Base-by-base conservation (phyloP, 2,329 filamentous ascomycete species). In the Emericellopsis atlantica region DNA sequence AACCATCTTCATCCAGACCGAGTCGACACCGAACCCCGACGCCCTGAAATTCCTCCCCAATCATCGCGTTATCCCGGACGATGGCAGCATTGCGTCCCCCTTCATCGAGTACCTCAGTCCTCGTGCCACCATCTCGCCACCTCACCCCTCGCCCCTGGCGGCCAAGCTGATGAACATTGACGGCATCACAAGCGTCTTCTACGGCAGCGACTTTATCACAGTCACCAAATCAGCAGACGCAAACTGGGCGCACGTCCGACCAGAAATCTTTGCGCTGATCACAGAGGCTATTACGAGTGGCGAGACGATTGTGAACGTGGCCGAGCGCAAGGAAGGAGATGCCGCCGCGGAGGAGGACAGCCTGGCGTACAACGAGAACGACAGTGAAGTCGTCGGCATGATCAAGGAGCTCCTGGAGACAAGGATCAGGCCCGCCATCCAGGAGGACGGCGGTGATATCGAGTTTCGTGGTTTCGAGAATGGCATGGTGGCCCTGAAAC, bases 341-440 rank as follows among this genome's bases (percentile, higher is more conserved):
- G 64, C 47, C 2, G 48, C 47, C 6, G 45, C 41, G 5, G 63
- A 66, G 46, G 67, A 76, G 45, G 87, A 94, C 52, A 84, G 77
- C 45, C 67, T 95, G 40, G 76, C 76, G 18, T 95, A 90, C 59
- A 80, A 90, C 51, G 88, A 95, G 56, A 81, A 93, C 46, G 92
- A 98, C 58, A 82, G 81, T 49, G 92, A 98, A 63, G 86, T 95
- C 10, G 83, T 98, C 8, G 84, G 87, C 44, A 96, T 96, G 92
- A 96, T 98, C 65, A 95, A 96, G 67, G 92, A 98, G 65, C 68
- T 98, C 26, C 70, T 98, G 31, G 92, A 98, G 63, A 98, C 92
- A 22, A 74, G 92, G 46, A 95, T 98, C 54, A 75, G 92, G 35
- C 92, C 92, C 1, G 85, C 90, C 1, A 98, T 98, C 47, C 92